Evolutionary conservation across 176 grass and related monocot genomes (phyloP), one percentile per base, ranked within the genome.

Genomic region (Metroxylon sagu): DNA sequence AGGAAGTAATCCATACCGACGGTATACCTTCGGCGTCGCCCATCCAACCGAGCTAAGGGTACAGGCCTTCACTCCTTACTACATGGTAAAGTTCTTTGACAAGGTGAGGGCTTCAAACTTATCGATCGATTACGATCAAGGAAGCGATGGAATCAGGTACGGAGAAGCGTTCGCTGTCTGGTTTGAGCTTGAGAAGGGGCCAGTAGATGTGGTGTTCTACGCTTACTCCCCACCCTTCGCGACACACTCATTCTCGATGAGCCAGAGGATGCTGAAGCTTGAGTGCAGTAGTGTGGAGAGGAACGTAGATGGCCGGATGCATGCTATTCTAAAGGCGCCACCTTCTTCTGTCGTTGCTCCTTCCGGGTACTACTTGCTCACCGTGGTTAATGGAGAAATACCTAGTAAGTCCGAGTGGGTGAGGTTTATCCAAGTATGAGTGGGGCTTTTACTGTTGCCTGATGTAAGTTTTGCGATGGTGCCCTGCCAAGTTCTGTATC

Each of bases 231-330:
- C 77, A n/a, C 54, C 64, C 12, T 80, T 80, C 53, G 54, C 71
- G 3, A 80, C 77, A 26, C 77, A 74, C 72, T 80, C 77, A 19
- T 68, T 69, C 54, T 74, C 77, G 6, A 80, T 74, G 77, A 74
- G 27, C 67, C 77, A 80, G 64, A 68, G 71, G 61, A 31, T 70
- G 57, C 26, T 80, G 57, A 64, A 68, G 64, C 56, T 80, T 3
- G 54, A 55, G 4, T 69, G 63, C 27, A 62, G 14, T 18, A 62
- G 25, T 16, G 17, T 62, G 15, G 69, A 17, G 56, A 61, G 56
- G 56, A 4, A 62, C 50, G 39, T 17, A 4, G 50, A 15, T 18
- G 56, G 77, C 19, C 28, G 16, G 25, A 59, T 16, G 29, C 69
- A 53, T 17, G 57, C 63, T 6, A 18, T 65, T 8, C 52, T 80